Base-by-base conservation (phyloP, 441 rosid species). In the Brassica balearica region DNA sequence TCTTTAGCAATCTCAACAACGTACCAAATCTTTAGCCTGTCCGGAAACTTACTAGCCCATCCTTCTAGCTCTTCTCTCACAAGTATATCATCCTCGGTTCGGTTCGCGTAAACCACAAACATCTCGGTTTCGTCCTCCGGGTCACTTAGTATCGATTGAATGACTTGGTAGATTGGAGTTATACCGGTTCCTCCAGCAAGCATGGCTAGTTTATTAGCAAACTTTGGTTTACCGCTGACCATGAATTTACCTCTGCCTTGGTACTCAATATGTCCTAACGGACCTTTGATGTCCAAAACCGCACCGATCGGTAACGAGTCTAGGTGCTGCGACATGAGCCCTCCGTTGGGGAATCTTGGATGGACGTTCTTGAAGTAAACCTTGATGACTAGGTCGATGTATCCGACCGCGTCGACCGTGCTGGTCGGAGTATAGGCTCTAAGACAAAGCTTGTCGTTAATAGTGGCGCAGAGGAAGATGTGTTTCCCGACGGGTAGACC, bases 401-500 rank as follows among this genome's bases (percentile, higher is more conserved):
- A 80, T 5, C 98, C 98, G 58, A 87, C 74, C 29, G 77, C 87
- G 22, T 92, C 92, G 2, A 88, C 74, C 19, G 79, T 63, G 77
- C 90, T 91, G 8, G 93, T 87, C 3, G 97, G 98, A 4, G 97
- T 92, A 73, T 95, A 95, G 2, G 98, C 98, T 77, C 97, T 77
- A 83, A 91, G 89, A 85, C 94, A 90, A 20, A 95, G 85, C 80
- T 90, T 95, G 0, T 74, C 90, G 23, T 91, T 87, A 27, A 92
- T 79, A 2, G 73, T 76, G 7, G 93, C 97, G 74, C 97, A 90
- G 22, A 95, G 56, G 68, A 91, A 90, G 6, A 92, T 87, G 83
- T 95, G 98, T 72, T 95, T 95, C 22, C 98, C 98, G 0, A 91
- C 90, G 0, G 97, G 96, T 48, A 95, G 76, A 6, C 98, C 98